Percentiles rank a stretch among this genome's conserved stretches.
Conservation (phyloP, 2,329 filamentous ascomycete species). For the Trichoderma cornu-damae region DNA sequence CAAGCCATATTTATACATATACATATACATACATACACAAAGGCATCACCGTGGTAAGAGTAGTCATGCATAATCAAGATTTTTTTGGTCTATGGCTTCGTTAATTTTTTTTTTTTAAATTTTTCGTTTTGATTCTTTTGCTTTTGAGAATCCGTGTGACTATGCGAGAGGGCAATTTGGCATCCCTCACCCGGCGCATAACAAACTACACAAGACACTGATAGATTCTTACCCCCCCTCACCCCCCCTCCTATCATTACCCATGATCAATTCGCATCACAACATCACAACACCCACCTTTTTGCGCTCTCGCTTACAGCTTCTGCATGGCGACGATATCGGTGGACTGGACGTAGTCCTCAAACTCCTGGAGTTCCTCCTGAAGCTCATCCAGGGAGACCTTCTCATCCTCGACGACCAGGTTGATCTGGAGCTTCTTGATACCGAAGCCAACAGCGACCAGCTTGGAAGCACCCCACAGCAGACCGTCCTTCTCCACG, state of each 20-base stretch:
- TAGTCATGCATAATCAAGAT: too few relatives aligned
- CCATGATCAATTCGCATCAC: conserved; percentile 19
- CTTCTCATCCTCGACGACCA: conserved; percentile 97
- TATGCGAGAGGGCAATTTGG: conserved; percentile 16
- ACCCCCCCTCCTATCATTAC: conserved; percentile 19
- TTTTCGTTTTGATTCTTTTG: conserved; percentile 12
- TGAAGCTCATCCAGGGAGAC: conserved; percentile 81
- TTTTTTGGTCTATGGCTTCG: conserved; percentile 19
- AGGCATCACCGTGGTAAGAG: too few relatives aligned
- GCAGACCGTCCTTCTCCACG: conserved; percentile 88
- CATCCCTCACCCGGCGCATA: conserved; percentile 18
- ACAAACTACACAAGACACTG: conserved; percentile 13
- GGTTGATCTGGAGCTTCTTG: conserved; percentile 98
- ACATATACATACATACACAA: too few relatives aligned
- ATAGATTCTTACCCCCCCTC: conserved; percentile 19
- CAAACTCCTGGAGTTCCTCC: conserved; percentile 73
- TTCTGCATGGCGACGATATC: conserved; percentile 91
- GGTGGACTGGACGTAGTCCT: conserved; percentile 94
- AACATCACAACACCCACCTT: not conserved
- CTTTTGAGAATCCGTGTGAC: conserved; percentile 17
- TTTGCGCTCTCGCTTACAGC: conserved; percentile 57
- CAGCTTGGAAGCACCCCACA: conserved; percentile 90
- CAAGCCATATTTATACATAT: too few relatives aligned
- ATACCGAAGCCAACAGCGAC: conserved; percentile 93
- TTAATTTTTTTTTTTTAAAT: too few relatives aligned